phyloP scores from a whole-genome alignment of 306 rosid genomes.

The Sophora flavescens region DNA sequence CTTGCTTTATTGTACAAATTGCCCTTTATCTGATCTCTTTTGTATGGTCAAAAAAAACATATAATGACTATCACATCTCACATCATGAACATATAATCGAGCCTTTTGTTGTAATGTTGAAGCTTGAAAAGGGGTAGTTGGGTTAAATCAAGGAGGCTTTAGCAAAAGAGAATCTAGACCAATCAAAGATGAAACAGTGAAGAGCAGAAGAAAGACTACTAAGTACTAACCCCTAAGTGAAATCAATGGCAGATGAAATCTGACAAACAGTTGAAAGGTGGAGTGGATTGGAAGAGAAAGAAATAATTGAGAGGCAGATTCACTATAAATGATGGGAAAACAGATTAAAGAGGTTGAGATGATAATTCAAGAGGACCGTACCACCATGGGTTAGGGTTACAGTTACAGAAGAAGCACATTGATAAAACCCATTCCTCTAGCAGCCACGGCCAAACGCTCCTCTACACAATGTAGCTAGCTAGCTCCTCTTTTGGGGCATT shows the following conservation, averaged over 20 bases:
- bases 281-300: slow-evolving; percentile 17
- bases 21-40: slow-evolving; percentile 61
- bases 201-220: slow-evolving; percentile 22
- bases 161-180: slow-evolving; percentile 47
- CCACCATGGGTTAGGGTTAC: slow-evolving; percentile 45
- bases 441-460: slow-evolving; percentile 40
- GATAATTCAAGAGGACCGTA: slow-evolving; percentile 51
- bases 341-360: slow-evolving; percentile 15
- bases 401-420: slow-evolving; percentile 32
- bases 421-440: slow-evolving; percentile 52
- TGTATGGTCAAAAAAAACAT: slow-evolving; percentile 64
- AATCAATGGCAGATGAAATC: slow-evolving; percentile 42
- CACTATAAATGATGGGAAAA: slow-evolving; percentile 13
- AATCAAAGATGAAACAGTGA: slow-evolving; percentile 53
- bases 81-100: slow-evolving; percentile 63
- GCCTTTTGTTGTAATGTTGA: slow-evolving; percentile 42
- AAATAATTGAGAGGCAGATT: slow-evolving; percentile 45
- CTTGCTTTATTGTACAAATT: slow-evolving; percentile 47
- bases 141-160: slow-evolving; percentile 51
- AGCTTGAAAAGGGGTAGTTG: slow-evolving; percentile 48
- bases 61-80: slow-evolving; percentile 57
- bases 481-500: slow-evolving; percentile 55
- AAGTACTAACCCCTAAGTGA: slow-evolving; percentile 31
- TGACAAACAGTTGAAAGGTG: slow-evolving; percentile 43
- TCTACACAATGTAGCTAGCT: neutral